phyloP scores from a whole-genome alignment of 805 yeast genomes.

The Nakazawaea ernobii region DNA sequence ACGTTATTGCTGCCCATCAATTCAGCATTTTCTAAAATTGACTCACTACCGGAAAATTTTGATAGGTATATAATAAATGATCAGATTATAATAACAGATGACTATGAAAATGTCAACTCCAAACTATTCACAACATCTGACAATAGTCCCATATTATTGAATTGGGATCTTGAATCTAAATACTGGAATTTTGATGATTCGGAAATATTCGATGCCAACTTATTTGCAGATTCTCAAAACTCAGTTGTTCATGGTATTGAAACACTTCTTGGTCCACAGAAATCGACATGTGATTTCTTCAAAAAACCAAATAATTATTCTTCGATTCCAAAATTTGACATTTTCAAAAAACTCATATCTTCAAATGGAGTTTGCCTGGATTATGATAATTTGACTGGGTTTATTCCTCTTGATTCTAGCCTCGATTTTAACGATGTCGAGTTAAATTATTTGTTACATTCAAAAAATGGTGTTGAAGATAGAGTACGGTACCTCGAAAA shows the following conservation, averaged over 20 bases:
- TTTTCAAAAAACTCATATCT: constrained; percentile 12
- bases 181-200: constrained; percentile 32
- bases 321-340: constrained; percentile 12
- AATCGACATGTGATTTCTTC: constrained; percentile 26
- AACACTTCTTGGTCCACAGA: constrained; percentile 31
- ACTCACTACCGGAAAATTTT: constrained; percentile 14
- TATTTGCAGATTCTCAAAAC: constrained; percentile 54
- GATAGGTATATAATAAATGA: constrained; percentile 29
- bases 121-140: constrained; percentile 20
- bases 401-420: constrained; percentile 40
- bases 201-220: constrained; percentile 51
- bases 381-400: constrained; percentile 32
- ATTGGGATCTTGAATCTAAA: constrained; percentile 24
- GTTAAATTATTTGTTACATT: constrained; percentile 31
- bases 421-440: constrained; percentile 36
- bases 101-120: constrained; percentile 21
- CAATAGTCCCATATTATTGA: constrained; percentile 25
- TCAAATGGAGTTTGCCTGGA: constrained; percentile 17
- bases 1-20: constrained; percentile 81
- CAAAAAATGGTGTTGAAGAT: constrained; percentile 26
- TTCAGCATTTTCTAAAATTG: constrained; percentile 48
- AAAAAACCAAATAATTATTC: constrained; percentile 13
- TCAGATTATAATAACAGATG: constrained; percentile 20
- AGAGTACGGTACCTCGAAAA: constrained; percentile 22
- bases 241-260: constrained; percentile 66